Percentiles rank a stretch among this genome's conserved stretches.
phyloP scores from a whole-genome alignment of 1,284 basidiomycete species.

The Pseudozyma thailandica region DNA sequence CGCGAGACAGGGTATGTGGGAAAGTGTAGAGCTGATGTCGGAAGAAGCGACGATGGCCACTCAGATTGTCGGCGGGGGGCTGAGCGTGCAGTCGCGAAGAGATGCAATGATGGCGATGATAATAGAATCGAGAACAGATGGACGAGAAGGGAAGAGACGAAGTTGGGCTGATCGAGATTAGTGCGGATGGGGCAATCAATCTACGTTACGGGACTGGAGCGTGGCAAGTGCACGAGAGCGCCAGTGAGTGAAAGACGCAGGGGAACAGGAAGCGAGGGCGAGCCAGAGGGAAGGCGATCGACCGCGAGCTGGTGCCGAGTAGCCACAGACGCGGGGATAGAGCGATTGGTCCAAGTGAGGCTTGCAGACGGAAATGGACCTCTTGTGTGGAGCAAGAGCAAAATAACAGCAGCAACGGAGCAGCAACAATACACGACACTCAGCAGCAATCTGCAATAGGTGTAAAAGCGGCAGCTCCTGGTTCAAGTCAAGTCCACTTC shows the following conservation, averaged over 20 bases:
- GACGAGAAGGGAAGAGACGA: not conserved
- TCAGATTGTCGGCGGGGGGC: not conserved
- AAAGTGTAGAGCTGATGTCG: not conserved
- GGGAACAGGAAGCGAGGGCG: slow-evolving; percentile 3
- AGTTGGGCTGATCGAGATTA: not conserved
- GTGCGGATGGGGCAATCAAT: not conserved
- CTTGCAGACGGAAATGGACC: not conserved
- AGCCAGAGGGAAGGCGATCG: slow-evolving; percentile 20
- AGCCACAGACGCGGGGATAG: slow-evolving; percentile 3
- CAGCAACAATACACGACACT: too few species aligned
- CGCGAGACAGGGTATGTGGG: not conserved
- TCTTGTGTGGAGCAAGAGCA: slow-evolving; percentile 4
- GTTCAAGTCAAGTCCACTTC: too few species aligned
- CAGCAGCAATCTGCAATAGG: too few species aligned
- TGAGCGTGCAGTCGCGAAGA: not conserved
- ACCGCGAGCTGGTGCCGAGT: slow-evolving; percentile 26
- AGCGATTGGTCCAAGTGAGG: not conserved
- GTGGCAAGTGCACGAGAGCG: not conserved
- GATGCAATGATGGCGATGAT: not conserved
- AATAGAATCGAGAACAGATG: not conserved
- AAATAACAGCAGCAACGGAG: too few species aligned
- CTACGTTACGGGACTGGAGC: not conserved
- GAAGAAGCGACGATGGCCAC: not conserved
- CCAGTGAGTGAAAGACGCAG: slow-evolving; percentile 1
- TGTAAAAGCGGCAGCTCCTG: too few species aligned